Evolutionary conservation across 352 stramenopile species (phyloP), one percentile per base, ranked within the genome.

Genomic region (Phytophthora colocasiae): DNA sequence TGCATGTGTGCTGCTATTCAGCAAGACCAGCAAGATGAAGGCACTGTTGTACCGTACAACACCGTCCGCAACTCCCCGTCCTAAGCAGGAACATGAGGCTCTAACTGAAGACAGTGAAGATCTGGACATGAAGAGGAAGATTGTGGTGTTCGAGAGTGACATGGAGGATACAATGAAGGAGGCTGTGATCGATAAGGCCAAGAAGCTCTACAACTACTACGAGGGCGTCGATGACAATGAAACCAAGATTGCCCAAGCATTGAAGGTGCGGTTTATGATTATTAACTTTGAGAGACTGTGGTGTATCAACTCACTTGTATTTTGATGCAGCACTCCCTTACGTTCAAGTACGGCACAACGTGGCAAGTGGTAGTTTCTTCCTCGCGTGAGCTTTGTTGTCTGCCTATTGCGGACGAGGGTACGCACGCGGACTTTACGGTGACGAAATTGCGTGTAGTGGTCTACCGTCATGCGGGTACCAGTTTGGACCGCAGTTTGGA

Each of bases 1-100:
- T 7, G 74, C 82, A 26, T 91, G 83, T 48, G 75, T 92, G 58
- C 50, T 94, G 68, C 70, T 92, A 3, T 78, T 75, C 36, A 90
- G 73, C 62, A 83, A 86, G 55, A 55, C 65, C 22, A 77, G 67
- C 55, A 89, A 87, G 59, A 81, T 90, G 63, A 92, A 92, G 63
- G 73, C 90, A 50, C 58, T 94, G 46, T 49, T 94, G 45, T 94
- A 89, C 51, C 86, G 86, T 38, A 91, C 85, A 44, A 88, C 78
- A 17, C 67, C 80, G 4, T 70, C 73, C 2, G 45, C 63, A 50
- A 68, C 69, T 24, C 41, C 77, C 19, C 54, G 63, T 27, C 76
- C 75, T 11, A 74, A 65, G 24, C 51, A 69, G 19, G 69, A 84
- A n/a, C 71, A 80, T 34, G 67, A 75, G 32, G 67, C 55, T 11